Conservation (phyloP, 495 filamentous ascomycete genomes). For the Aspergillus avenaceus region DNA sequence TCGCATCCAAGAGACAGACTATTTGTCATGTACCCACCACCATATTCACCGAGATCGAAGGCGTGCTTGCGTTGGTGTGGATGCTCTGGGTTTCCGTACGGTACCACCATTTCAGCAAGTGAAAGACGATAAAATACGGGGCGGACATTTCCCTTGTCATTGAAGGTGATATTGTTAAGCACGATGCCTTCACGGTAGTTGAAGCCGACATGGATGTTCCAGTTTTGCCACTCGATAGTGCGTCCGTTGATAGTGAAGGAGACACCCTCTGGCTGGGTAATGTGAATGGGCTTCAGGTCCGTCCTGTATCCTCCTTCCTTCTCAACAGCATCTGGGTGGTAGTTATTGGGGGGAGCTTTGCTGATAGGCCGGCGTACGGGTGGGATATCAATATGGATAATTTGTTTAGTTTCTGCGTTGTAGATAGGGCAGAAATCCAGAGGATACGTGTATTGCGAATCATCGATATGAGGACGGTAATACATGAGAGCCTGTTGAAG, state of each 20-base stretch:
- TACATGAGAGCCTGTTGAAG: conserved; percentile 96
- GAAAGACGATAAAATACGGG: conserved; percentile 90
- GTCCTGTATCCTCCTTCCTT: conserved; percentile 71
- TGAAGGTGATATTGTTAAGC: conserved; percentile 86
- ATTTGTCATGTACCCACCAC: conserved; percentile 95
- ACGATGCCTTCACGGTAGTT: conserved; percentile 95
- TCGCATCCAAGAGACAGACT: conserved; percentile 84
- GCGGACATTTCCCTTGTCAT: conserved; percentile 77
- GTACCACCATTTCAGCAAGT: conserved; percentile 93
- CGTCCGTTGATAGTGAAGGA: conserved; percentile 81
- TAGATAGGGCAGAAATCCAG: conserved; percentile 94
- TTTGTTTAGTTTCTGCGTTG: conserved; percentile 76
- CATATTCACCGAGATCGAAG: conserved; percentile 92
- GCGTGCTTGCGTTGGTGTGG: conserved; percentile 94
- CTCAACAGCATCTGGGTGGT: conserved; percentile 71
- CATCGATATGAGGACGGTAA: conserved; percentile 81
- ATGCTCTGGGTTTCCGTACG: conserved; percentile 89
- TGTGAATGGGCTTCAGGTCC: conserved; percentile 88
- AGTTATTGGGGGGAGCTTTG: conserved; percentile 72
- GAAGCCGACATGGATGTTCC: conserved; percentile 91
- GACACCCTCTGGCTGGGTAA: conserved; percentile 91
- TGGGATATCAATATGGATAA: conserved; percentile 88
- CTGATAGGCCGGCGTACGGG: conserved; percentile 73
- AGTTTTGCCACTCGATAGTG: conserved; percentile 89
- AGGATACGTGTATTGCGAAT: conserved; percentile 86